Base-by-base conservation (phyloP, 257 asterid species). In the Nicotiana tabacum region DNA sequence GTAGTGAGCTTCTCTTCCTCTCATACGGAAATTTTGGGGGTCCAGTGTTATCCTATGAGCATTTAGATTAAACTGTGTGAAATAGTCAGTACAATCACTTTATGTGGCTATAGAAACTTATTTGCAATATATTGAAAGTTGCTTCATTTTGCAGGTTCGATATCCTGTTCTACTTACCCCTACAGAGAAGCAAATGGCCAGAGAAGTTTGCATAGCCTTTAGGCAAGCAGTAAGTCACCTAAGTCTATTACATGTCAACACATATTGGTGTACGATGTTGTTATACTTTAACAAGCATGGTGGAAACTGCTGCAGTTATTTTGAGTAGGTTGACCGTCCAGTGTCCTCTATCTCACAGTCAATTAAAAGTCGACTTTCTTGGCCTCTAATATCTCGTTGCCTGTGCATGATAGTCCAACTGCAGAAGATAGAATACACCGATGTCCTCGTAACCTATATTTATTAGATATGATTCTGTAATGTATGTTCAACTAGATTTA, bases 91-190 rank as follows among this genome's bases (percentile, higher is more conserved):
- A 61, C 80, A 74, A 74, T 51, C 80, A 74, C 24, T 48, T 51
- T 27, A 27, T 6, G 43, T 27, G 46, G n/a, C 37, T 72, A 24
- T 29, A 46, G 79, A 46, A 72, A 74, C 15, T 51, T 74, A 24
- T 13, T 48, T 61, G 62, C 61, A 74, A 74, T 51, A 27, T 27
- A 29, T 24, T 78, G 85, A 61, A 70, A 65, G 64, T 81, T 62
- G 55, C 67, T 77, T 43, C 53, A 78, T 82, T 39, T 88, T 85
- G 77, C 98, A 94, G 99, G 98, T 96, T 56, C 89, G 99, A 61
- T 96, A 96, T 90, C 99, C 99, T 77, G 99, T 96, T 88, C 89
- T 96, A 81, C 99, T 96, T 82, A 96, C 99, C 81, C 99, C 98
- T 83, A 29, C 91, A 27, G 99, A 96, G 89, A 96, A 96, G 89